Conservation (phyloP, 1,139 yeast genomes). For the Candida labiduridarum region DNA sequence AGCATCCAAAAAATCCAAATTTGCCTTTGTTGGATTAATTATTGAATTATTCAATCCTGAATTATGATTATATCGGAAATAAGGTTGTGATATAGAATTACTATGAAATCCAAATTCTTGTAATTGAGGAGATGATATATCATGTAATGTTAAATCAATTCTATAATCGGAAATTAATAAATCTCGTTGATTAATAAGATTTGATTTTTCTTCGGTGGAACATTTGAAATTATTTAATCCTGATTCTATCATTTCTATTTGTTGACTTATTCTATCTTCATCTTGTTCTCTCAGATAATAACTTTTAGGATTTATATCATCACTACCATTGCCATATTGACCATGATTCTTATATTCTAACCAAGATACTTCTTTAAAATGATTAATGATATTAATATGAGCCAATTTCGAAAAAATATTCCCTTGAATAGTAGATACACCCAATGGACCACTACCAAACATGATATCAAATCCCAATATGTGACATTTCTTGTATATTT, state of each 20-base stretch:
- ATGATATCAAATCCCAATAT: constrained; percentile 86
- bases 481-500: constrained; percentile 59
- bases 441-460: constrained; percentile 75
- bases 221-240: constrained; percentile 5
- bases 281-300: constrained; percentile 33
- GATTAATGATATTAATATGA: constrained; percentile 59
- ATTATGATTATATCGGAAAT: constrained; percentile 33
- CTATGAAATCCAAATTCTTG: constrained; percentile 67
- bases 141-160: constrained; percentile 73
- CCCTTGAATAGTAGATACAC: constrained; percentile 83
- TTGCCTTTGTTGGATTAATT: constrained; percentile 28
- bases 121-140: constrained; percentile 77
- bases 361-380: constrained; percentile 50
- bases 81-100: constrained; percentile 79
- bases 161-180: constrained; percentile 22
- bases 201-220: neutral
- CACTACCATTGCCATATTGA: neutral
- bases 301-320: constrained; percentile 20
- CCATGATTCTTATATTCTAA: constrained; percentile 5
- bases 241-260: constrained; percentile 20
- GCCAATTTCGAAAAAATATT: constrained; percentile 72
- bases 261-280: constrained; percentile 21
- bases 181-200: neutral
- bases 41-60: constrained; percentile 29
- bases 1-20: constrained; percentile 83